phyloP scores from a whole-genome alignment of 1,284 basidiomycete species.

The Porodaedalea pini region DNA sequence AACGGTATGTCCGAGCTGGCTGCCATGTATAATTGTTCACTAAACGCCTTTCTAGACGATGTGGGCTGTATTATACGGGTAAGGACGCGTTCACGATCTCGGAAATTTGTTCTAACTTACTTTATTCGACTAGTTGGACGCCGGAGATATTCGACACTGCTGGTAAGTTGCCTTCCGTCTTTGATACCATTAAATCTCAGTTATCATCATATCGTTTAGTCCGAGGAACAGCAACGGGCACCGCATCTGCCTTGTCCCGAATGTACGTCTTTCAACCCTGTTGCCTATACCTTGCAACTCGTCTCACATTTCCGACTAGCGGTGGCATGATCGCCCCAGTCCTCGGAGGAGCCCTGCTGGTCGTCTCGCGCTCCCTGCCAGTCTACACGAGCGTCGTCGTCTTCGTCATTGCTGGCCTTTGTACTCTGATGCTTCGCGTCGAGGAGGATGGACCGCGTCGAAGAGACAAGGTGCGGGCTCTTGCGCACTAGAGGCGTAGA shows the following conservation, averaged over 20 bases:
- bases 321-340: slow-evolving; percentile 91
- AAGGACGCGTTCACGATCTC: slow-evolving; percentile 19
- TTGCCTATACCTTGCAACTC: slow-evolving; percentile 14
- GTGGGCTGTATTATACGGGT: slow-evolving; percentile 89
- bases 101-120: slow-evolving; percentile 9
- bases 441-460: slow-evolving; percentile 23
- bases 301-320: slow-evolving; percentile 37
- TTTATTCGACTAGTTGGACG: slow-evolving; percentile 60
- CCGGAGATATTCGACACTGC: slow-evolving; percentile 86
- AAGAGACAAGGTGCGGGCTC: not conserved
- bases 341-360: slow-evolving; percentile 76
- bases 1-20: slow-evolving; percentile 49
- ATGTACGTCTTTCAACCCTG: slow-evolving; percentile 52
- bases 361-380: slow-evolving; percentile 69
- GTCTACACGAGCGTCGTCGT: slow-evolving; percentile 74
- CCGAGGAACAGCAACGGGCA: slow-evolving; percentile 88
- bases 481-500: slow-evolving; percentile 6
- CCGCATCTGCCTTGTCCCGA: slow-evolving; percentile 84
- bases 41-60: slow-evolving; percentile 70
- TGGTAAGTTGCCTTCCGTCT: slow-evolving; percentile 39
- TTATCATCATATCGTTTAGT: slow-evolving; percentile 38
- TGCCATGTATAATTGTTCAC: too few relatives aligned
- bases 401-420: slow-evolving; percentile 66
- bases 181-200: not conserved
- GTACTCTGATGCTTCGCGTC: slow-evolving; percentile 56